Base-by-base conservation (phyloP, 2,329 filamentous ascomycete genomes). In the Aureobasidium sp. region DNA sequence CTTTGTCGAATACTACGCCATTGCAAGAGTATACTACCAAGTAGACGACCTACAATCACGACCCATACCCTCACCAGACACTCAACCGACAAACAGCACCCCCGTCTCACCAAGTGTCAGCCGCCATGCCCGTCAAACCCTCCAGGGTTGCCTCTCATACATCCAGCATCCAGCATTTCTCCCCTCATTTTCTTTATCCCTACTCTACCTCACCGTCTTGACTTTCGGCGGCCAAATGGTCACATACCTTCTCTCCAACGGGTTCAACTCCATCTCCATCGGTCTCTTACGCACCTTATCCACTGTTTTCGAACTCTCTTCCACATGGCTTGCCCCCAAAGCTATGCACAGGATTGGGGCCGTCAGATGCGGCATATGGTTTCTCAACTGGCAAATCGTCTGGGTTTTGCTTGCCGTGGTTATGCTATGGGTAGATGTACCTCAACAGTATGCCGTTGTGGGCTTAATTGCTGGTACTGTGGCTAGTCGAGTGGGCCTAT, bases 361-460 rank as follows among this genome's bases (percentile, higher is more conserved):
- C 1, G 76, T 89, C 8, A 77, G 89, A n/a, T 79, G 82, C 0
- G 89, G 88, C 0, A 77, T 91, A 3, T 91, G 89, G 89, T 85
- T 84, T 64, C 69, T 87, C 10, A 85, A 81, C 60, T 89, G 85
- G 82, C 87, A 91, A 69, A 76, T 87, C 16, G 62, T 76, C 3
- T 85, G 80, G 50, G 64, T 84, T 66, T 65, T 76, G 69, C 69
- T 80, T 55, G 65, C 75, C 67, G 70, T 75, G 21, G 66, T 65
- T 2, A 66, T 70, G 54, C 66, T 74, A 42, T 75, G 71, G 71
- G 41, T 68, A 3, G 64, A 67, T n/a, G 16, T 61, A 1, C 47
- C 39, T 3, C 64, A 64, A 6, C 49, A 42, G 6, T 36, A 63
- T 11, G 67, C 68, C 8, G 66, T 66, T 16, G 53, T 63, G 11